Percentiles rank a stretch among this genome's conserved stretches.
Conservation (phyloP, 2,329 filamentous ascomycete species). For the Hypoxylon sp. region DNA sequence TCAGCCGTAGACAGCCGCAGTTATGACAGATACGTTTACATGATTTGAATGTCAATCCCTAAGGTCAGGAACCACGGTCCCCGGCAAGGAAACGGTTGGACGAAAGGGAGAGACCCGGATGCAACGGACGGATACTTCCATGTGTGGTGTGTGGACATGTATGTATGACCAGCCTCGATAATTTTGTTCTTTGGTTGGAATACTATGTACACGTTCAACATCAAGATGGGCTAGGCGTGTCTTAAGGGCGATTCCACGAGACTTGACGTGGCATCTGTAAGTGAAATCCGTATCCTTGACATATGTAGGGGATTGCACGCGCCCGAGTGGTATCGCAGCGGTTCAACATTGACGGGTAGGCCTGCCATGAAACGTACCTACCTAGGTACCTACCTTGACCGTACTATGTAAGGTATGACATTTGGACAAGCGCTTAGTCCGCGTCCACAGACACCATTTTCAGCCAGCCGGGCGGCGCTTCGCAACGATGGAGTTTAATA, state of each 20-base stretch:
- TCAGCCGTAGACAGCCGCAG: conserved; percentile 5
- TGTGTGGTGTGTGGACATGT: conserved; percentile 24
- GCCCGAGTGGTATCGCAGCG: conserved; percentile 30
- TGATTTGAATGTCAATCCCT: conserved; percentile 6
- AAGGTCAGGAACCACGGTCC: conserved; percentile 25
- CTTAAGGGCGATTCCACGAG: conserved; percentile 13
- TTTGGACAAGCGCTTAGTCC: conserved; percentile 21
- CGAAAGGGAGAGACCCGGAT: conserved; percentile 29
- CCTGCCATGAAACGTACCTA: conserved; percentile 33
- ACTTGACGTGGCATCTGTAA: conserved; percentile 34
- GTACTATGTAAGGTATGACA: conserved; percentile 3
- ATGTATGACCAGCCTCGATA: conserved; percentile 34
- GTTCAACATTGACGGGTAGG: conserved; percentile 23
- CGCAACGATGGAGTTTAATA: conserved; percentile 14
- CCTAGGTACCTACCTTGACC: too few species aligned
- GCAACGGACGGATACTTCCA: conserved; percentile 40
- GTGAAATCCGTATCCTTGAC: conserved; percentile 15
- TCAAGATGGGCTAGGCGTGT: conserved; percentile 25
- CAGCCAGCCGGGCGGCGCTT: conserved; percentile 5
- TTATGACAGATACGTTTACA: background rate
- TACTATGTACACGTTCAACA: conserved; percentile 5
- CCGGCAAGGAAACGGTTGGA: conserved; percentile 28
- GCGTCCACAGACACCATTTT: conserved; percentile 23
- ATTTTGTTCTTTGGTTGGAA: conserved; percentile 16
- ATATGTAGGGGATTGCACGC: conserved; percentile 29